Base-by-base conservation (phyloP, 768 basidiomycete genomes). In the Leccinum disarticulatum region DNA sequence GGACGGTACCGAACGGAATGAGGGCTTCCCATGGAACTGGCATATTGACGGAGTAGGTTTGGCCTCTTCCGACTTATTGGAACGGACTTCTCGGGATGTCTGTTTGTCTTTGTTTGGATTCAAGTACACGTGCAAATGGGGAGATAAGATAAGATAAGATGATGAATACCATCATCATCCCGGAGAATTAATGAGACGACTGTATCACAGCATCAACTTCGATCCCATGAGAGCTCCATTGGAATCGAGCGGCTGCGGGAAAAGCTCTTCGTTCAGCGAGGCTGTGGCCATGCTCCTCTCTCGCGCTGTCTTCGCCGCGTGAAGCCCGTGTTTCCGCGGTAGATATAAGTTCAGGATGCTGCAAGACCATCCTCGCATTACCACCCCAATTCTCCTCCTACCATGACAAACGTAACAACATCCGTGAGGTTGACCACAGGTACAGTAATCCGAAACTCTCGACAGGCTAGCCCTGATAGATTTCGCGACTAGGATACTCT, bases 11-110 rank as follows among this genome's bases (percentile, higher is more conserved):
- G 70, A 95, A 95, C 51, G 95, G 95, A 80, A 98, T 91, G 67
- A 98, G 83, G 54, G 95, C 94, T 79, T 98, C 95, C 89, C 91
- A 98, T 66, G 95, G 95, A 67, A 97, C 88, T 57, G 95, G 95
- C 95, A 96, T 96, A 66, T 64, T 80, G 72, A 49, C n/a, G 2
- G 22, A 19, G 52, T 53, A 3, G 25, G 33, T 56, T 28, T 27
- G 11, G 50, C 19, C 43, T 11, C 11, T 13, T 17, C 50, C 11
- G 13, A 3, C 41, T 58, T 28, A 35, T n/a, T 19, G 50, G 19
- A 52, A 58, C 25, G 51, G n/a, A 36, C 3, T 13, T 25, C 64
- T 52, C 46, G 53, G 46, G 48, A n/a, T 0, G 31, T 22, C 15
- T 71, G 10, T 73, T 72, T 72, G 60, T 25, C 6, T 0, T 46